Base-by-base conservation (phyloP, 2,329 filamentous ascomycete species). In the Fusarium tupiense region DNA sequence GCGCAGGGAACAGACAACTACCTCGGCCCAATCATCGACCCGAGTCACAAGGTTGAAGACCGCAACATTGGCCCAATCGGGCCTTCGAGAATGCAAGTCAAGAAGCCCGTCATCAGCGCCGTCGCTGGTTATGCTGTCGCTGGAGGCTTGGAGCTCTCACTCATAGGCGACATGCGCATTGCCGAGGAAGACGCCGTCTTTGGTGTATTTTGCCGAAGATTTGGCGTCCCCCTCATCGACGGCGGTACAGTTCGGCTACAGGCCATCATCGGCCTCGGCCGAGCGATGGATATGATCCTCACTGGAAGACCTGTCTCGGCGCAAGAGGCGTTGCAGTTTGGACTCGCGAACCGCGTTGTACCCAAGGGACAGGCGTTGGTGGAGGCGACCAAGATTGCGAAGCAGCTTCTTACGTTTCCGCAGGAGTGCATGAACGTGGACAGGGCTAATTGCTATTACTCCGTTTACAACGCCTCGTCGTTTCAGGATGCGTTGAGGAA, bases 401-500 rank as follows among this genome's bases (percentile, higher is more conserved):
- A 64, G 16, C 64, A 69, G n/a, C 49, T 69, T 12, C 20, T 69
- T 0, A 50, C 12, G 14, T 69, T 69, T 22, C 57, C 66, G 9
- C 66, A 69, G 6, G 43, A 69, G 3, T 69, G 66, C 4, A 69
- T 69, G 66, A 69, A 64, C 16, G 33, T 46, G 1, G 66, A 69
- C 8, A 33, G 64, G 11, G 44, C 31, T 1, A 69, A 17, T 31
- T 69, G 66, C 5, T 69, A 69, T 9, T 69, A 69, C 16, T 50
- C 66, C 5, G 26, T 22, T 1, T 69, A 69, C 13, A 50, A 54
- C 9, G 66, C 66, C 8, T 31, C 41, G 0, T 69, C 66, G 3
- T 69, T 69, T 49, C 31, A 69, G 10, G 66, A 69, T 44, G 64
- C 57, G 1, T n/a, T 69, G 13, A 69, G 57, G n/a, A 69, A 69